Conservation (phyloP, 129 eudicot species). For the Centaurea solstitialis region DNA sequence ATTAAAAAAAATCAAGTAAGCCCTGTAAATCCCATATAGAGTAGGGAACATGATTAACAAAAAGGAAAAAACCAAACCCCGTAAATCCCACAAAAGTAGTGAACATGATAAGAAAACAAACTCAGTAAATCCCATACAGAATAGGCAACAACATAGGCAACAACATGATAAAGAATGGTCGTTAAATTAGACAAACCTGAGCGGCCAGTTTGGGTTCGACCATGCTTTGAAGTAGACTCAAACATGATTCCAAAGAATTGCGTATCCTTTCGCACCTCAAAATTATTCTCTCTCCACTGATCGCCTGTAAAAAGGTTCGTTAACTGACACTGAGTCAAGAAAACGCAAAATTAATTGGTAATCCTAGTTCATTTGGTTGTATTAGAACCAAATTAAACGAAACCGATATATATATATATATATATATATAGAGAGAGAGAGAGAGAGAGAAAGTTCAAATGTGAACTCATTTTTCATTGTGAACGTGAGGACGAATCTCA, state of each 20-base stretch:
- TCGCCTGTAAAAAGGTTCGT: conserved; percentile 21
- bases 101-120: neutral
- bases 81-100: too few relatives aligned
- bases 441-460: too few relatives aligned
- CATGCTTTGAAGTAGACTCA: conserved; percentile 34
- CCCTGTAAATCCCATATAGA: too few relatives aligned
- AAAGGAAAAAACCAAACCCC: too few relatives aligned
- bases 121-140: neutral
- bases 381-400: neutral
- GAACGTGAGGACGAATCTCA: too few relatives aligned
- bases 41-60: too few relatives aligned
- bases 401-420: neutral
- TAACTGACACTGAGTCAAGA: neutral
- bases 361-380: neutral
- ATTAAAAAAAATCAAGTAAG: too few relatives aligned
- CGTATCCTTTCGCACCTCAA: conserved; percentile 41
- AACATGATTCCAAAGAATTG: conserved; percentile 24
- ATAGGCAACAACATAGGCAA: neutral
- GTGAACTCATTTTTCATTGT: too few relatives aligned
- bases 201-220: conserved; percentile 34
- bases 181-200: conserved; percentile 20
- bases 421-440: too few relatives aligned
- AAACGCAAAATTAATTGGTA: neutral
- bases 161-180: neutral
- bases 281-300: conserved; percentile 33